Evolutionary conservation across 306 rosid genomes (phyloP).

Genomic region (Elaeagnus macrophylla): DNA sequence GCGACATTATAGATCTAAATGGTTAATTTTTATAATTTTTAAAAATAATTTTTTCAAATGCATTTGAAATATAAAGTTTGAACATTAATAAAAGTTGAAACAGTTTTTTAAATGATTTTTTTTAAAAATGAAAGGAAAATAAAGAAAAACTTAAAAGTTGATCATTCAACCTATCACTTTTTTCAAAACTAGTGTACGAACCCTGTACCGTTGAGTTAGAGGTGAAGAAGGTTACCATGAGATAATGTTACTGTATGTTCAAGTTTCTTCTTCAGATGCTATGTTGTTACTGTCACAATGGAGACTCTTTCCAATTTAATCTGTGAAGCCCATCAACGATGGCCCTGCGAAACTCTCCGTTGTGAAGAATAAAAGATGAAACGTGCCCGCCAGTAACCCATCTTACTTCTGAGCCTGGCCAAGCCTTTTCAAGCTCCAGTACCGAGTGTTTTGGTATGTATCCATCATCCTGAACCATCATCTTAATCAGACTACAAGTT

Average conservation of each 20-base stretch:
- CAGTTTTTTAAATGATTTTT: too few relatives aligned
- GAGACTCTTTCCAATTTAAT: slow-evolving; percentile 70
- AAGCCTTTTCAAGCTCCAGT: slow-evolving; percentile 79
- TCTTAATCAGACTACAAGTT: neutral
- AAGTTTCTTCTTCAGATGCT: slow-evolving; percentile 3
- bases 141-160: too few relatives aligned
- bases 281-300: slow-evolving; percentile 33
- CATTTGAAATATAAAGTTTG: too few relatives aligned
- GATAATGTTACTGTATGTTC: slow-evolving; percentile 5
- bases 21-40: too few relatives aligned
- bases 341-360: slow-evolving; percentile 67
- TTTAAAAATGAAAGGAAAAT: too few relatives aligned
- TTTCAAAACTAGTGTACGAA: too few relatives aligned
- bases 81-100: too few relatives aligned
- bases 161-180: too few relatives aligned
- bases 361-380: slow-evolving; percentile 89
- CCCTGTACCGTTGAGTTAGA: too few relatives aligned
- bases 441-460: slow-evolving; percentile 82
- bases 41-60: too few relatives aligned
- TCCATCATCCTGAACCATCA: slow-evolving; percentile 67
- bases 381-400: slow-evolving; percentile 98
- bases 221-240: slow-evolving; percentile 18
- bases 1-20: too few relatives aligned
- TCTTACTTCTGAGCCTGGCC: slow-evolving; percentile 97
- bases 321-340: slow-evolving; percentile 69